Percentiles rank a stretch among this genome's conserved stretches.
These are phyloP conservation scores for Reutealis trisperma DNA, from an alignment of 345 rosid species.

Conservation along the genomic window DNA sequence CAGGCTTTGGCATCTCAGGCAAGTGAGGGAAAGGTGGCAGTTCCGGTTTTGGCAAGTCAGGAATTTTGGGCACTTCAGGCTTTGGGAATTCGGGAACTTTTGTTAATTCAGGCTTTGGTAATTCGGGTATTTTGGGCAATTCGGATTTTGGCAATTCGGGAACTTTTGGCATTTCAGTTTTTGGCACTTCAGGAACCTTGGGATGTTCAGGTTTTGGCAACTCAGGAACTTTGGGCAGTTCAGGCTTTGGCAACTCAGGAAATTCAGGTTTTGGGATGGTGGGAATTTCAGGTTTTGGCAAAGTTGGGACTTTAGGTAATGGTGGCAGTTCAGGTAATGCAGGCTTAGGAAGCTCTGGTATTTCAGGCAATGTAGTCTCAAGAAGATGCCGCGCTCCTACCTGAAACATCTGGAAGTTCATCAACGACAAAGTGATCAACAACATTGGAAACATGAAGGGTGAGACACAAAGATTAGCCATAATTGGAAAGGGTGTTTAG, in stretches of 20 bases:
- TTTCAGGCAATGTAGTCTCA: too few relatives aligned
- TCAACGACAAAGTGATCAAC: not conserved
- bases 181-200: not conserved
- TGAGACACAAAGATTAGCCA: not conserved
- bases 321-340: too few relatives aligned
- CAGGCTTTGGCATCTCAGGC: not conserved
- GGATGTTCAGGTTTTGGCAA: not conserved
- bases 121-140: not conserved
- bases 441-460: not conserved
- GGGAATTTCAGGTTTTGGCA: too few relatives aligned
- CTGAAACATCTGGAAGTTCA: not conserved
- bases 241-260: too few relatives aligned
- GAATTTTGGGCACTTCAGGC: slow-evolving; percentile 1
- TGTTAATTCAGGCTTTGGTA: not conserved
- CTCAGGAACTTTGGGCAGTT: too few relatives aligned
- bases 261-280: too few relatives aligned
- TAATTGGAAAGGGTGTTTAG: not conserved
- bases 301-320: too few relatives aligned
- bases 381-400: not conserved
- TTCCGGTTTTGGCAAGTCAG: not conserved
- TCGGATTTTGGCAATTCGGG: slow-evolving; percentile 17
- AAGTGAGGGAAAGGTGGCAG: slow-evolving; percentile 2
- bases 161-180: too few relatives aligned
- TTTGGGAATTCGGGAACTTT: not conserved
- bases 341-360: too few relatives aligned